Base-by-base conservation (phyloP, 371 early-diverging fungal genomes). In the Rhizopus sp. region DNA sequence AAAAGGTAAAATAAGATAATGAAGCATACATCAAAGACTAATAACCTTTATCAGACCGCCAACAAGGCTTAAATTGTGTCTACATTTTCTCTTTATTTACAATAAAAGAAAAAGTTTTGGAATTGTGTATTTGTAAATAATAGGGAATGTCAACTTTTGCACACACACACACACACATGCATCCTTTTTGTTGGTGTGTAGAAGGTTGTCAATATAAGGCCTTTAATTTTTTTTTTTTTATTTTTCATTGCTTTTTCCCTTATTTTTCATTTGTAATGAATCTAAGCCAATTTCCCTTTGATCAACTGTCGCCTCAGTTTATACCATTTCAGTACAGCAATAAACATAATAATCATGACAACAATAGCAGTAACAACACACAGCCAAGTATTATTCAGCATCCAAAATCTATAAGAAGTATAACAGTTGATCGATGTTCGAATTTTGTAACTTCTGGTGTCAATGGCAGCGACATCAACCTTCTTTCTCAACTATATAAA, bases 391-490 rank as follows among this genome's bases (percentile, higher is more conserved):
- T 58, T n/a, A 35, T 78, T 29, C 66, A 72, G 23, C 71, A 70
- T 15, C 77, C 77, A 7, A 77, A 71, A 33, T 57, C 66, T 15
- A 75, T 77, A 50, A 64, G 72, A 35, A 77, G 72, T 47, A 77
- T 77, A 6, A 73, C 73, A 4, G 64, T 73, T 30, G 80, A 77
- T 63, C 75, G 77, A 17, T 77, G 75, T 40, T 72, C 73, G 40
- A 80, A 77, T 48, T 80, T 77, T 48, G 75, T 64, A 10, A 75
- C 76, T 40, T 69, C 66, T 3, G 75, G 71, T 16, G 77, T 73
- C 16, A 80, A 80, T 49, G 80, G 80, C 7, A 74, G 71, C 51
- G 77, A 77, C 55, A 62, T 77, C 55, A 80, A 77, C 34, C 66
- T 80, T 8, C 54, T 74, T 10, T 76, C 80, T 7, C 77, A 76